Conservation (phyloP, 805 yeast genomes). For the fission yeast (Schizosaccharomyces pombe) region DNA sequence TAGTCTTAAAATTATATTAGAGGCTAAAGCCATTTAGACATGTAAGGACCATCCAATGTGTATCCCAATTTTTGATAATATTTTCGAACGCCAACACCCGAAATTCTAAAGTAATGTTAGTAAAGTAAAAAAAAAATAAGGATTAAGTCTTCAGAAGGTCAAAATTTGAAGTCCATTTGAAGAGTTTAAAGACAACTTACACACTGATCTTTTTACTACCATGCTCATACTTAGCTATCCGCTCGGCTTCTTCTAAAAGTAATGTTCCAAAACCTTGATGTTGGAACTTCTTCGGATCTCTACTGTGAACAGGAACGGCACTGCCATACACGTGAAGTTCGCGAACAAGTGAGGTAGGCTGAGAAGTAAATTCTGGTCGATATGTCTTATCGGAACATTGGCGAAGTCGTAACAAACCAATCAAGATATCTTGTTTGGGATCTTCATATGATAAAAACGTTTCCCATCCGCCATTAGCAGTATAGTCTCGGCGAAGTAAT, state of each 20-base stretch:
- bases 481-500: conserved; percentile 78
- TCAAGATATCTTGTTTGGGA: conserved; percentile 83
- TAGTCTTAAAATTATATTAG: too few relatives aligned
- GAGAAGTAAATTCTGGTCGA: conserved; percentile 62
- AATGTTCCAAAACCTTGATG: conserved; percentile 97
- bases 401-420: conserved; percentile 71
- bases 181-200: too few relatives aligned
- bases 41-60: conserved; percentile 80
- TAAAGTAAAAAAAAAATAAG: too few relatives aligned
- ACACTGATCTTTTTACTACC: conserved; percentile 80
- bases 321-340: conserved; percentile 94
- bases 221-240: conserved; percentile 87
- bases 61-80: conserved; percentile 86
- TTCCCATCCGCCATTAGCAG: conserved; percentile 98
- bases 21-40: conserved; percentile 42
- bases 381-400: conserved; percentile 71
- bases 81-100: conserved; percentile 94
- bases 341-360: conserved; percentile 83
- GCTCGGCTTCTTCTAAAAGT: conserved; percentile 93
- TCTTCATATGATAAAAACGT: conserved; percentile 90
- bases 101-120: too few relatives aligned
- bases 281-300: conserved; percentile 94
- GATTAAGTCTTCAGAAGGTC: too few relatives aligned
- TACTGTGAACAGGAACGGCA: conserved; percentile 83
- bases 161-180: too few relatives aligned